Base-by-base conservation (phyloP, 1,284 basidiomycete genomes). In the Phlebopus sp. region DNA sequence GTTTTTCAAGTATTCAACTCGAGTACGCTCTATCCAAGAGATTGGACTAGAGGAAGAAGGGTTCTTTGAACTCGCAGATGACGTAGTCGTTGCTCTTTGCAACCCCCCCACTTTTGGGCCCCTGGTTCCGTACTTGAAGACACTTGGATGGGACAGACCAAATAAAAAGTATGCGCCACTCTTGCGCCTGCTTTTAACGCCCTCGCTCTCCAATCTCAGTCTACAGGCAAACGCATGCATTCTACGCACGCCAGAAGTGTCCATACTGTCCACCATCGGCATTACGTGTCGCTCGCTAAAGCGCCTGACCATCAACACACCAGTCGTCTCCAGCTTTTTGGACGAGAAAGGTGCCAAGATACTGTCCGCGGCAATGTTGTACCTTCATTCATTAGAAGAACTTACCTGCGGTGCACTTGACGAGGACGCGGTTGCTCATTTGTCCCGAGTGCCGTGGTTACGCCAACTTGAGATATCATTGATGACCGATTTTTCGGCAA, bases 1-100 rank as follows among this genome's bases (percentile, higher is more conserved):
- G 21, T 64, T 66, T 38, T 64, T 51, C 15, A 56, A 27, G 45
- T 60, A 67, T 41, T 58, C 56, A 11, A 45, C 50, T 18, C 53
- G 48, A 4, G 38, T 50, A n/a, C 37, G 10, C 25, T 49, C 46
- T 8, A 21, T 48, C 5, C 4, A 4, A 11, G 9, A 8, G n/a
- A 14, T 35, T 3, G 32, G 30, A n/a, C 25, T 17, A 10, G 5
- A 17, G 4, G 2, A 45, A 29, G 27, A 46, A 42, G 15, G 19
- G 37, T 8, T 54, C 41, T 46, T 40, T 41, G 10, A 36, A 2
- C 46, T 65, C 23, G 38, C 50, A 9, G 55, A 52, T 37, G 55
- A 62, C 1, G 51, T 60, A 15, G 49, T 66, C 23, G 55, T 57
- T 44, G 55, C 63, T 0, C 55, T 62, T 34, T 59, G 55, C 13